These are phyloP conservation scores for Verticillium tricorpus DNA, from an alignment of 2,329 filamentous ascomycete genomes.

Conservation along the genomic window DNA sequence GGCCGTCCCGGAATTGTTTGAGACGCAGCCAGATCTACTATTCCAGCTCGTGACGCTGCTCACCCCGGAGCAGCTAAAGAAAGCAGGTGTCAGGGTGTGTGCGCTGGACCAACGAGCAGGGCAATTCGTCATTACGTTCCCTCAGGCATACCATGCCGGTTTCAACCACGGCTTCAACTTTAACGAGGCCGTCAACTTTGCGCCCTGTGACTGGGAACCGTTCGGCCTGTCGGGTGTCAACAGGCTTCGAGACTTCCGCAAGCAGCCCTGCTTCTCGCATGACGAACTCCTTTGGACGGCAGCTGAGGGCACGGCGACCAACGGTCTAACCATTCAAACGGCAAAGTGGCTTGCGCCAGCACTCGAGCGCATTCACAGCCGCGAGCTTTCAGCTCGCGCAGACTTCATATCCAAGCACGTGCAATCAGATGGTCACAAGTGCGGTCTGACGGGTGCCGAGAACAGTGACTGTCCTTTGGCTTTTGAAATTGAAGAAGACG, in stretches of 20 bases:
- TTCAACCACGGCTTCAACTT: constrained; percentile 99
- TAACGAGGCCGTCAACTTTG: constrained; percentile 98
- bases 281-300: constrained; percentile 92
- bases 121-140: constrained; percentile 94
- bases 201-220: constrained; percentile 90
- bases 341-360: constrained; percentile 94
- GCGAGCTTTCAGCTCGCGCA: constrained; percentile 66
- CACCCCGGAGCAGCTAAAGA: constrained; percentile 86
- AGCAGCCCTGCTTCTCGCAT: constrained; percentile 95
- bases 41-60: constrained; percentile 97
- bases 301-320: constrained; percentile 68
- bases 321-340: constrained; percentile 69
- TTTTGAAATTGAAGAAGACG: constrained; percentile 64
- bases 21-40: constrained; percentile 91
- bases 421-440: constrained; percentile 48
- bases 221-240: constrained; percentile 84
- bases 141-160: constrained; percentile 93
- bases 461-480: constrained; percentile 53
- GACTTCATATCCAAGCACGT: constrained; percentile 65
- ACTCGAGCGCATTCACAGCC: constrained; percentile 69
- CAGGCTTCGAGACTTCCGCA: constrained; percentile 78
- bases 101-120: constrained; percentile 94
- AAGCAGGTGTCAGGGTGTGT: constrained; percentile 88
- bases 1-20: constrained; percentile 92
- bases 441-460: constrained; percentile 43